Base-by-base conservation (phyloP, 768 basidiomycete species). In the Cyathus striatus region DNA sequence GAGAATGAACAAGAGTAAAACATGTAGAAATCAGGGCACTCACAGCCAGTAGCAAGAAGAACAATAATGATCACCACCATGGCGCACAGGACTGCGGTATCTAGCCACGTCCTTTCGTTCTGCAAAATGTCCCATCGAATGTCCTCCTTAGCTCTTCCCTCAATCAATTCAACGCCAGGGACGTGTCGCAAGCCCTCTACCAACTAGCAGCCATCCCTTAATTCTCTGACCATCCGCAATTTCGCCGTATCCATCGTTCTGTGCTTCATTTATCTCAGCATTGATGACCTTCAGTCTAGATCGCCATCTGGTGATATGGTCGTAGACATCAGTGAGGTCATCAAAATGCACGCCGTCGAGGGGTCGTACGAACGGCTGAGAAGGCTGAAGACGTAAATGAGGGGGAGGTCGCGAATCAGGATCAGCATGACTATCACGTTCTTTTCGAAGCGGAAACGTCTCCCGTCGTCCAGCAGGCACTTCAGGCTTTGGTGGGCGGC, bases 81-180 rank as follows among this genome's bases (percentile, higher is more conserved):
- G 14, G 68, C 61, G 83, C 86, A 87, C 49, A 84, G 75, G 2
- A 73, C 70, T 23, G 70, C 44, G 17, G 58, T 57, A 49, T 79
- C 75, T 46, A 75, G 47, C 38, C 57, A 42, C 25, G 64, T 72
- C 27, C 75, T 65, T 57, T 79, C 74, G 47, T 75, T 70, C 59
- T 86, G 84, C 38, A 90, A 63, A 20, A 86, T 79, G 45, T 82
- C 79, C 87, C 88, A 92, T 42, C 83, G 64, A 25, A 92, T 78
- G 57, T 90, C 88, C 53, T 90, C 87, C 59, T 86, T 89, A 12
- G 86, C 83, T 45, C 84, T 65, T 2, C 89, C 89, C 55, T 87
- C 83, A 18, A 92, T 88, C 25, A 84, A 63, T 55, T 85, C 66
- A 4, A 84, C 60, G 2, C 79, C 79, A 23, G 78, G 79, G 21